phyloP scores from a whole-genome alignment of 495 filamentous ascomycete species.

The Pyronema domesticum region DNA sequence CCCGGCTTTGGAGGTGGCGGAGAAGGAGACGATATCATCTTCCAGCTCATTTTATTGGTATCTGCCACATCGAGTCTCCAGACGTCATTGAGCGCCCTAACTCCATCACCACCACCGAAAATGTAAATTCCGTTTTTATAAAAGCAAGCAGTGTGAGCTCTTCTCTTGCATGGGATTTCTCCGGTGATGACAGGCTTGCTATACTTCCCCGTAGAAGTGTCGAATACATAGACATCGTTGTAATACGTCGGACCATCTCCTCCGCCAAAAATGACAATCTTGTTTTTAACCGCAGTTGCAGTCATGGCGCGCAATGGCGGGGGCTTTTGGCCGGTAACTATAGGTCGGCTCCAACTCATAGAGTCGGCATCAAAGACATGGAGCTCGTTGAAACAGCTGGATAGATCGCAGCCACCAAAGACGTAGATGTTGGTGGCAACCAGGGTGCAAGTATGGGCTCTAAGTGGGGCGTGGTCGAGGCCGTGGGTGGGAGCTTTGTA shows the following conservation, averaged over 20 bases:
- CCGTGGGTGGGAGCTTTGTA: constrained; percentile 41
- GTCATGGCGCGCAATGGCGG: constrained; percentile 48
- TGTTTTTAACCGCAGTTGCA: constrained; percentile 46
- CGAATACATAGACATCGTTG: constrained; percentile 50
- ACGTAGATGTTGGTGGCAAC: constrained; percentile 44
- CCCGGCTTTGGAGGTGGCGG: background rate
- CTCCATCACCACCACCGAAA: constrained; percentile 48
- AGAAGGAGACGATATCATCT: constrained; percentile 31
- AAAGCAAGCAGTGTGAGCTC: constrained; percentile 47
- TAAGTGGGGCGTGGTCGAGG: constrained; percentile 36
- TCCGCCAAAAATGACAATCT: constrained; percentile 46
- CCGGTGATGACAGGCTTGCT: constrained; percentile 37
- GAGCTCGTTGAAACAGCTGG: constrained; percentile 46
- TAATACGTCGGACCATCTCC: constrained; percentile 50
- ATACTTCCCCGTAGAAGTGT: constrained; percentile 46
- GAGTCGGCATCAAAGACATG: constrained; percentile 48
- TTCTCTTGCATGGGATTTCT: constrained; percentile 34
- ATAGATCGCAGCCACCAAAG: constrained; percentile 48
- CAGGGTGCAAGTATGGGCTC: constrained; percentile 45
- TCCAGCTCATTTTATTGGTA: constrained; percentile 43
- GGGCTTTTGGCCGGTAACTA: constrained; percentile 42
- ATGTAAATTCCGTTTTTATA: constrained; percentile 51
- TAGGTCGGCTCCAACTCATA: constrained; percentile 43
- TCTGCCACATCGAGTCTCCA: constrained; percentile 49
- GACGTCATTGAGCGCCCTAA: constrained; percentile 46